Evolutionary conservation across 805 yeast species (phyloP).

Genomic region (Barnettozyma sp.): DNA sequence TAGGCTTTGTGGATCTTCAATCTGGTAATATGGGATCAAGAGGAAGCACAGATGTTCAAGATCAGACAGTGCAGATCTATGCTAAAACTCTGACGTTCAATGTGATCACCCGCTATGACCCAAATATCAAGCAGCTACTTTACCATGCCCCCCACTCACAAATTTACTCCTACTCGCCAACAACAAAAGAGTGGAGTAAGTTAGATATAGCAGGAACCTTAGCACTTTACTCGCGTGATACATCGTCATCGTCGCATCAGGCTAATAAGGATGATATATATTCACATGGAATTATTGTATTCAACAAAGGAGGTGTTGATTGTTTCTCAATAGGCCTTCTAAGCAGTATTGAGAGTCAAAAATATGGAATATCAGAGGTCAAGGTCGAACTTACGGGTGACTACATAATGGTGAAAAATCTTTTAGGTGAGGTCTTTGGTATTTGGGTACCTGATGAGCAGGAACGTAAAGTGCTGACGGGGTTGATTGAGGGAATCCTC

Average conservation of each 20-base stretch:
- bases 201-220: constrained; percentile 64
- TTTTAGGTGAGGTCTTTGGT: constrained; percentile 67
- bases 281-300: constrained; percentile 61
- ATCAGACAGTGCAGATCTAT: constrained; percentile 33
- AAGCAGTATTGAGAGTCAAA: constrained; percentile 42
- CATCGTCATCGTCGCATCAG: constrained; percentile 3
- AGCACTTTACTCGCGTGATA: constrained; percentile 53
- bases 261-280: constrained; percentile 32
- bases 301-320: constrained; percentile 61
- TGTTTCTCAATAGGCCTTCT: constrained; percentile 67
- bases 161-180: constrained; percentile 49
- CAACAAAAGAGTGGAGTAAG: constrained; percentile 60
- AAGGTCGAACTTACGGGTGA: constrained; percentile 64
- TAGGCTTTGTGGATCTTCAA: too few relatives aligned
- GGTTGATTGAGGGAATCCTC: constrained; percentile 30
- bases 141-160: constrained; percentile 69
- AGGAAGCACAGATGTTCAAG: not conserved
- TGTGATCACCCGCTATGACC: constrained; percentile 72
- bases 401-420: constrained; percentile 60
- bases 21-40: too few relatives aligned
- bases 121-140: constrained; percentile 57
- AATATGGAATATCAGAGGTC: constrained; percentile 38
- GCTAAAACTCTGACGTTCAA: constrained; percentile 65
- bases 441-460: constrained; percentile 69
- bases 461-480: constrained; percentile 55